Conservation (phyloP, 345 rosid species). For the Rhodamnia rubescens region DNA sequence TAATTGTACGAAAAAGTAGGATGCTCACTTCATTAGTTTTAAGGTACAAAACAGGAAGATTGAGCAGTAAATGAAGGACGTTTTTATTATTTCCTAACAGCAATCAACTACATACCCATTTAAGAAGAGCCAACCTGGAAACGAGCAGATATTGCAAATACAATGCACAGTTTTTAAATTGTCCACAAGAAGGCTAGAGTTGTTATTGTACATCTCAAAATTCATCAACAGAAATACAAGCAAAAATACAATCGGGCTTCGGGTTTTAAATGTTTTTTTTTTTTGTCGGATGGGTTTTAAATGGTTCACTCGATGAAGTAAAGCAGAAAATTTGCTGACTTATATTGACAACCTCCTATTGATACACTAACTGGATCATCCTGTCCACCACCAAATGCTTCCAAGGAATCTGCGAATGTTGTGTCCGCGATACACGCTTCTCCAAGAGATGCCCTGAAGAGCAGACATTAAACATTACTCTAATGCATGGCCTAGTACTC, state of each 20-base stretch:
- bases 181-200: background rate
- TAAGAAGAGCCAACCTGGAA: background rate
- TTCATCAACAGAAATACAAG: background rate
- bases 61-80: background rate
- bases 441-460: constrained; percentile 56
- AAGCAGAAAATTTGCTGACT: background rate
- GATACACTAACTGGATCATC: constrained; percentile 82
- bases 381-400: constrained; percentile 80
- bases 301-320: background rate
- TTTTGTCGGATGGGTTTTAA: background rate
- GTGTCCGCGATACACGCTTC: constrained; percentile 55
- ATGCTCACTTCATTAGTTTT: background rate
- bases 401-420: constrained; percentile 59
- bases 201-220: background rate
- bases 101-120: background rate
- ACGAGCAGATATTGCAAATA: background rate
- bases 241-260: background rate
- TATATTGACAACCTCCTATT: constrained; percentile 57
- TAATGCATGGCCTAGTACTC: background rate
- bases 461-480: background rate
- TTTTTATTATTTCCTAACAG: background rate
- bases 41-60: background rate
- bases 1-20: background rate
- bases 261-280: background rate
- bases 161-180: background rate